Percentiles rank a stretch among this genome's conserved stretches.
Conservation (phyloP, 192 early-diverging fungal species). For the Backusella liffmaniae region DNA sequence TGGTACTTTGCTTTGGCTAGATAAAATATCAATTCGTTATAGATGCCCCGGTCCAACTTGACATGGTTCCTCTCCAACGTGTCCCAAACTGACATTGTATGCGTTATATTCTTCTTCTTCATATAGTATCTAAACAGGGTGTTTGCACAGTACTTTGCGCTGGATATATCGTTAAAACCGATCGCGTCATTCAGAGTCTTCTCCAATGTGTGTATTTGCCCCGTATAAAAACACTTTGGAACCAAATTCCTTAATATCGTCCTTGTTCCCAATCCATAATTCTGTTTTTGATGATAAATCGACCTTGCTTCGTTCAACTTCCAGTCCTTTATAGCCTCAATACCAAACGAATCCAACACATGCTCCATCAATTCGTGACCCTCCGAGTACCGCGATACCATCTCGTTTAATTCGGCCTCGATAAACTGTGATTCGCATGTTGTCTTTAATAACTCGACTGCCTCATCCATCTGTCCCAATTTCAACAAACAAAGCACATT, state of each 20-base stretch:
- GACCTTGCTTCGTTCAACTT: neutral
- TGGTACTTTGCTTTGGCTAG: neutral
- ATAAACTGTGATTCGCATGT: neutral
- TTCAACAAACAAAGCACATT: neutral
- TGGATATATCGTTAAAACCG: neutral
- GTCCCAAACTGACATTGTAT: conserved; percentile 7
- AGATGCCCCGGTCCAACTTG: neutral
- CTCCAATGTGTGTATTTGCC: neutral
- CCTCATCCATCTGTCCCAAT: neutral
- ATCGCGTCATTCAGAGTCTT: neutral
- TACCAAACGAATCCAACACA: conserved; percentile 9
- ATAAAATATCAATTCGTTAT: neutral
- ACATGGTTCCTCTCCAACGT: neutral
- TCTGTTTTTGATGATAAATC: neutral
- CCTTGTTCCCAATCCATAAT: neutral
- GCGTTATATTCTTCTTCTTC: neutral
- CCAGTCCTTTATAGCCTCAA: neutral
- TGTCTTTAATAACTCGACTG: neutral
- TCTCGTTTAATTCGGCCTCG: neutral
- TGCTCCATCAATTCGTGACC: conserved; percentile 1
- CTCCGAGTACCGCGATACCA: neutral
- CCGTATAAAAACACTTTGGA: neutral
- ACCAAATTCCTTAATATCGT: neutral
- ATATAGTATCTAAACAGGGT: conserved; percentile 5
- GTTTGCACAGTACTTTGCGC: neutral